Percentiles rank a stretch among this genome's conserved stretches.
These are phyloP conservation scores for Macrolepiota dolichaula DNA, from an alignment of 768 basidiomycete species.

Conservation along the genomic window DNA sequence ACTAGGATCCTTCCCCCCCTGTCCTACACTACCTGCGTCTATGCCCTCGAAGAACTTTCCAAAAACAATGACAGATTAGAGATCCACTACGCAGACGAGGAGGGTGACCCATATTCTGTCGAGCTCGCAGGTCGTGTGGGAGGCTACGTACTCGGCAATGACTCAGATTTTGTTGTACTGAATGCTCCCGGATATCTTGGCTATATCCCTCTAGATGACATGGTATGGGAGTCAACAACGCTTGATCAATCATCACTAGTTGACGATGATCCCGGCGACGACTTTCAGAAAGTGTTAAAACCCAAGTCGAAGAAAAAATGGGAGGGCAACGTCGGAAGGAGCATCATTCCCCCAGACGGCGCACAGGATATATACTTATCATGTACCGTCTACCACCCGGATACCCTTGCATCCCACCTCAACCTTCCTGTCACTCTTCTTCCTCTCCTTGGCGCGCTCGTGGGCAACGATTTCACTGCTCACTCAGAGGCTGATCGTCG, in stretches of 20 bases:
- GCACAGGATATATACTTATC: slow-evolving; percentile 46
- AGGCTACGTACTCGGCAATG: slow-evolving; percentile 73
- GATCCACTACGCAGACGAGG: slow-evolving; percentile 74
- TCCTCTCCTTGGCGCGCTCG: slow-evolving; percentile 72
- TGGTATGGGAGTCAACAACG: slow-evolving; percentile 56
- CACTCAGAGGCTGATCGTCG: slow-evolving; percentile 43
- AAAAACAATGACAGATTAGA: slow-evolving; percentile 33
- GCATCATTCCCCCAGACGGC: slow-evolving; percentile 53
- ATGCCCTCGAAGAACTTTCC: slow-evolving; percentile 44
- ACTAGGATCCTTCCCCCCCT: slow-evolving; percentile 75
- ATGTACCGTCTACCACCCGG: slow-evolving; percentile 58
- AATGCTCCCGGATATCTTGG: slow-evolving; percentile 75
- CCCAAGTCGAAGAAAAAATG: slow-evolving; percentile 47
- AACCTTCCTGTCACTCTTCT: slow-evolving; percentile 68
- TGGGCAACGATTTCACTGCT: slow-evolving; percentile 78
- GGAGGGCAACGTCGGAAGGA: slow-evolving; percentile 26
- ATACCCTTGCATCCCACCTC: slow-evolving; percentile 58
- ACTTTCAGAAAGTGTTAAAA: slow-evolving; percentile 58
- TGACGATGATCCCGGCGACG: slow-evolving; percentile 34
- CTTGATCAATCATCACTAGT: slow-evolving; percentile 24
- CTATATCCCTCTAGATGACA: slow-evolving; percentile 73
- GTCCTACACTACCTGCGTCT: slow-evolving; percentile 52
- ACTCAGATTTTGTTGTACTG: slow-evolving; percentile 81
- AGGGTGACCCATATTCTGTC: slow-evolving; percentile 82
- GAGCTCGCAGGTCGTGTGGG: slow-evolving; percentile 72